phyloP scores from a whole-genome alignment of 2,329 filamentous ascomycete species.

The Raffaelea ambrosiae region DNA sequence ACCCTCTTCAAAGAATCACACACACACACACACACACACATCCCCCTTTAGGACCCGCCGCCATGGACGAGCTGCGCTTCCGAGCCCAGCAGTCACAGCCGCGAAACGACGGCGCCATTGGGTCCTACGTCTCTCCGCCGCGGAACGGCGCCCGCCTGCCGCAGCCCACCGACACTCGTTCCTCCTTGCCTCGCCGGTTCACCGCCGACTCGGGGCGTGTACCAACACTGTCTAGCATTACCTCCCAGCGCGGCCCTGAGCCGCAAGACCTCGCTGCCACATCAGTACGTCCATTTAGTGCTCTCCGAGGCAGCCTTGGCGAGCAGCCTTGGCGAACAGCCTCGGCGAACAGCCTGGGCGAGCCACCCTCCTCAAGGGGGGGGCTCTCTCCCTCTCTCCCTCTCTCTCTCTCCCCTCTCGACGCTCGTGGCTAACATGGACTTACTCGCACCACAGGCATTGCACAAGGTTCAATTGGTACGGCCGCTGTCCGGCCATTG shows the following conservation, averaged over 20 bases:
- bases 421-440: slow-evolving; percentile 1
- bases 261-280: slow-evolving; percentile 39
- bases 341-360: too few relatives aligned
- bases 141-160: slow-evolving; percentile 59
- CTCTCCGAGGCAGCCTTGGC: background rate
- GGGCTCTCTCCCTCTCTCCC: background rate
- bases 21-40: background rate
- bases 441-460: slow-evolving; percentile 34
- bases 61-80: slow-evolving; percentile 72
- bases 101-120: slow-evolving; percentile 66
- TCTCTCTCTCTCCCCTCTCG: slow-evolving; percentile 8
- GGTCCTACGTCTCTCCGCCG: slow-evolving; percentile 64
- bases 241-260: slow-evolving; percentile 39
- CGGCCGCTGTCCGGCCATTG: slow-evolving; percentile 22
- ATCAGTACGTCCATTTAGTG: slow-evolving; percentile 16
- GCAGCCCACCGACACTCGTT: slow-evolving; percentile 60
- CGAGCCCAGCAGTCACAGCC: slow-evolving; percentile 70
- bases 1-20: background rate
- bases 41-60: background rate
- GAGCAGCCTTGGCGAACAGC: too few relatives aligned
- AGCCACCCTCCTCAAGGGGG: too few relatives aligned
- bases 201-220: slow-evolving; percentile 84
- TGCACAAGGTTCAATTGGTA: slow-evolving; percentile 72
- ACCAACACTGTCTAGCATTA: slow-evolving; percentile 62
- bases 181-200: slow-evolving; percentile 79